Percentiles rank a stretch among this genome's conserved stretches.
These are phyloP conservation scores for Neltuma alba DNA, from an alignment of 306 rosid genomes.

Conservation along the genomic window DNA sequence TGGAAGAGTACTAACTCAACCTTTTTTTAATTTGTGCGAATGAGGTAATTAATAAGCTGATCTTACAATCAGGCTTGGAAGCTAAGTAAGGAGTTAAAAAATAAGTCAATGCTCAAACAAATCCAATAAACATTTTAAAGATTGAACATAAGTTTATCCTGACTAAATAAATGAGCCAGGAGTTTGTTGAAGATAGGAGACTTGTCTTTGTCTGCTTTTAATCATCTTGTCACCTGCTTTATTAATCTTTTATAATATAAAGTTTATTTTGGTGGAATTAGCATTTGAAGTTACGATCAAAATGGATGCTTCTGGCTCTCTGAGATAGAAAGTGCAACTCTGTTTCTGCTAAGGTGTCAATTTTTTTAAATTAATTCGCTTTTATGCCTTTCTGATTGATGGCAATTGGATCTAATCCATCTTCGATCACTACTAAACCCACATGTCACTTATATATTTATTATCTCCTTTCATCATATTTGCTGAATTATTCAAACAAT, in stretches of 20 bases:
- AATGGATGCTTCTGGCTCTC: neutral
- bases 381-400: neutral
- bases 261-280: neutral
- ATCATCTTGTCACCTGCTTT: constrained; percentile 1
- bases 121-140: too few species aligned
- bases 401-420: neutral
- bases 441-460: too few species aligned
- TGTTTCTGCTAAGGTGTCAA: neutral
- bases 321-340: neutral
- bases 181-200: neutral
- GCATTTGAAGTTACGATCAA: neutral
- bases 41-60: too few species aligned
- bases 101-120: too few species aligned
- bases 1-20: too few species aligned
- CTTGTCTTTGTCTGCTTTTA: neutral
- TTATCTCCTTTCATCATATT: neutral
- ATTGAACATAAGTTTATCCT: too few species aligned
- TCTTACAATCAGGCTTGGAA: too few species aligned
- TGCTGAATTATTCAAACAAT: neutral
- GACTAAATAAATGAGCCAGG: neutral
- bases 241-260: neutral
- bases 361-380: neutral
- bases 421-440: too few species aligned
- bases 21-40: too few species aligned
- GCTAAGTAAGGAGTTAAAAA: too few species aligned